Evolutionary conservation across 169 alveolate genomes (phyloP).

Genomic region (Babesia ovata): DNA sequence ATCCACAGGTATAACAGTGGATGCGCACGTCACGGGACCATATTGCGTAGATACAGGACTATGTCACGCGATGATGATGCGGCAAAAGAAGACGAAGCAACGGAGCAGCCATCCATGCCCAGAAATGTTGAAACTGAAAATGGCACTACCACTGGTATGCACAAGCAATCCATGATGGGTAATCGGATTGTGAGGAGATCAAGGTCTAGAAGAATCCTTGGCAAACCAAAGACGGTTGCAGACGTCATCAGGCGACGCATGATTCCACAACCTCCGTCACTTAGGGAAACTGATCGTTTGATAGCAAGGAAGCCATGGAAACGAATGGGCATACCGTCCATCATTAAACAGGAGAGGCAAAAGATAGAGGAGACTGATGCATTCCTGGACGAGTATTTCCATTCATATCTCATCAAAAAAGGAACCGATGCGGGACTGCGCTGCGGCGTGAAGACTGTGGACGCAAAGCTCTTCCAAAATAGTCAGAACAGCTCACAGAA

Average conservation of each 20-base stretch:
- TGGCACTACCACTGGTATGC: too few relatives aligned
- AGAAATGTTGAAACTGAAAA: not conserved
- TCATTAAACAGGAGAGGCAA: constrained; percentile 36
- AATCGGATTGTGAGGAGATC: not conserved
- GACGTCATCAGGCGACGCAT: constrained; percentile 26
- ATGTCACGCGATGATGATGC: not conserved
- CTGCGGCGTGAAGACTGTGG: constrained; percentile 8
- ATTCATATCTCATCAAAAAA: constrained; percentile 6
- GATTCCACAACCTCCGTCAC: constrained; percentile 56
- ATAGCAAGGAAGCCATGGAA: constrained; percentile 50
- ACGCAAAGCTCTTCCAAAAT: not conserved
- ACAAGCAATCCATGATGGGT: not conserved
- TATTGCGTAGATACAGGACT: not conserved
- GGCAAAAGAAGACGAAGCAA: not conserved
- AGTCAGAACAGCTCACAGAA: not conserved
- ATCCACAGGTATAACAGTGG: too few relatives aligned
- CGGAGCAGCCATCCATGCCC: not conserved
- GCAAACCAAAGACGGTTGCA: constrained; percentile 20
- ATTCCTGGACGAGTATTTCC: constrained; percentile 34
- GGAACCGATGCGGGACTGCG: constrained; percentile 27
- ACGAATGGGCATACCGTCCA: constrained; percentile 27
- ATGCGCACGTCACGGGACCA: not conserved
- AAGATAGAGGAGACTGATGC: constrained; percentile 12
- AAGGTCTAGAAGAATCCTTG: not conserved
- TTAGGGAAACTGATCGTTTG: constrained; percentile 22